phyloP scores from a whole-genome alignment of 1,284 basidiomycete genomes.

The Calocybe gambosa region DNA sequence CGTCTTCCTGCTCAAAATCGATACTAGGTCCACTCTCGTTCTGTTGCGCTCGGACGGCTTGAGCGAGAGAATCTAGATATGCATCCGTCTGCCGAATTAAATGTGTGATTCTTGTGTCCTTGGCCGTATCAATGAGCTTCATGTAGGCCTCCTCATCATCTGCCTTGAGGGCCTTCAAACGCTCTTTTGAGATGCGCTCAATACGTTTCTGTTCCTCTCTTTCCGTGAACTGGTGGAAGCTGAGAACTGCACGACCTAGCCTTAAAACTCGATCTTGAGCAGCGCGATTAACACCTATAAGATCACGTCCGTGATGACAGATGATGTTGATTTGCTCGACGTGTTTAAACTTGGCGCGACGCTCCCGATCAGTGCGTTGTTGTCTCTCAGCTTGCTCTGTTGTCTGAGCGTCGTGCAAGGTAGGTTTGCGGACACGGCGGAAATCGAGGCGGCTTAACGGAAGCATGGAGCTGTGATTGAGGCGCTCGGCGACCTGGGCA shows the following conservation, averaged over 20 bases:
- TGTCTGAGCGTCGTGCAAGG: constrained; percentile 83
- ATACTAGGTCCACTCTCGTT: constrained; percentile 59
- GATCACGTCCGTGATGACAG: constrained; percentile 77
- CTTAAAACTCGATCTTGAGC: constrained; percentile 77
- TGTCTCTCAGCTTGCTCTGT: constrained; percentile 90
- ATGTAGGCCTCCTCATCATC: constrained; percentile 99
- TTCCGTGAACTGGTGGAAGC: constrained; percentile 87
- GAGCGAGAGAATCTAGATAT: constrained; percentile 93
- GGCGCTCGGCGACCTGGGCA: constrained; percentile 81
- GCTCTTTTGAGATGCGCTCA: constrained; percentile 94
- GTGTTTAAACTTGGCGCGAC: constrained; percentile 93
- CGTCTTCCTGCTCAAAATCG: constrained; percentile 57
- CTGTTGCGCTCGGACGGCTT: constrained; percentile 94
- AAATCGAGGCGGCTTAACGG: constrained; percentile 91
- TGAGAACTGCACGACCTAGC: constrained; percentile 82
- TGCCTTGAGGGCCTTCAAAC: constrained; percentile 95
- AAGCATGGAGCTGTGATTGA: constrained; percentile 87
- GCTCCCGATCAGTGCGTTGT: constrained; percentile 90
- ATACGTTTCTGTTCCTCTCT: constrained; percentile 99
- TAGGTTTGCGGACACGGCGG: constrained; percentile 83
- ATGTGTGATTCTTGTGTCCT: constrained; percentile 98
- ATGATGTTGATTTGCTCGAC: constrained; percentile 91
- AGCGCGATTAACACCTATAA: constrained; percentile 57
- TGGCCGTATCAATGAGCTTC: constrained; percentile 98
- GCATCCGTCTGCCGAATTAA: constrained; percentile 91